Evolutionary conservation across 2,329 filamentous ascomycete species (phyloP), one percentile per base, ranked within the genome.

Genomic region (Diaporthe sp.): DNA sequence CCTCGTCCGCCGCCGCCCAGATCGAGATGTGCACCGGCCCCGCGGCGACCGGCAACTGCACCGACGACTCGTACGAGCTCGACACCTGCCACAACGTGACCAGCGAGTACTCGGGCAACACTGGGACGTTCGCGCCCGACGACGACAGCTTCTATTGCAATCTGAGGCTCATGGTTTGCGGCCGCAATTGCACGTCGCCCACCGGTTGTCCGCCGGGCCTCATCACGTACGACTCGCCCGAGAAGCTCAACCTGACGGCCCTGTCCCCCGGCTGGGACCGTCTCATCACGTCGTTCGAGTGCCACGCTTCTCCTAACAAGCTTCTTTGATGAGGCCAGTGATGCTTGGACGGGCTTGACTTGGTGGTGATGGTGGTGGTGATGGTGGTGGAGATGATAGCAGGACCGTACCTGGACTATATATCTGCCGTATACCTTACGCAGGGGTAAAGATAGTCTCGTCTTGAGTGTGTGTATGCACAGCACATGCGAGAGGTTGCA

Each of bases 191-290:
- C 83, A 86, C 70, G 6, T 88, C 87, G 61, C 87, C 87, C 3
- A 86, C 85, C 58, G 88, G 88, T 47, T 90, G 88, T 81, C 89
- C 88, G 0, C 84, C 88, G 74, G 88, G 88, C 47, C 78, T 83
- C 10, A 82, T 90, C 66, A 83, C 84, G 77, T 89, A 85, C 77
- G 77, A 80, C 76, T 87, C 85, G 78, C 78, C 82, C 73, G 72
- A 87, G 82, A 89, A 88, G 81, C 86, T 82, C 79, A 84, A 90
- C 78, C 78, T 90, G 69, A 81, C 82, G 35, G 82, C 81, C 38
- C 85, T 88, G 60, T 73, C 80, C 60, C 71, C 71, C 61, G 74
- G 74, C 7, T 90, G 88, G 88, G 80, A 87, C 61, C 82, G 74
- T n/a, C 77, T 79, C 17, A 81, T 86, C 73, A 74, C 78, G 71